phyloP scores from a whole-genome alignment of 2,329 filamentous ascomycete genomes.

The Cladophialophora carrionii region DNA sequence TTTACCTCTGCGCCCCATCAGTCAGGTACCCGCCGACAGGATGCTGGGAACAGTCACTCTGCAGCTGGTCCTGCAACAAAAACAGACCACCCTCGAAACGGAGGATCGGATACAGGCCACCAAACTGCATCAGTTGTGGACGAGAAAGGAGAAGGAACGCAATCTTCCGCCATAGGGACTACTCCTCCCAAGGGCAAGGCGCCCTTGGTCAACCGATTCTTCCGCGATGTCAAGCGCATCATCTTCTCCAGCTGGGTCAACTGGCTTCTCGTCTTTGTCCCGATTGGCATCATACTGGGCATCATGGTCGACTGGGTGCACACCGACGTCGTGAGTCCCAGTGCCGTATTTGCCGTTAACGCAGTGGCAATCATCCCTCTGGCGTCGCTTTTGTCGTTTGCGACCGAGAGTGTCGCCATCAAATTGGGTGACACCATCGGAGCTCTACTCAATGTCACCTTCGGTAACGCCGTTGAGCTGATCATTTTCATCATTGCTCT shows the following conservation, averaged over 20 bases:
- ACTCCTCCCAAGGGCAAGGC: conserved; percentile 42
- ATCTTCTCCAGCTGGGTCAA: conserved; percentile 61
- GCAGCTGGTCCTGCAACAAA: conserved; percentile 30
- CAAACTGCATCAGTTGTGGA: conserved; percentile 48
- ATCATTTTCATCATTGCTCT: conserved; percentile 83
- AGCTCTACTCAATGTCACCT: conserved; percentile 74
- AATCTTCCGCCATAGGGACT: conserved; percentile 56
- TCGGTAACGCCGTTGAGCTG: conserved; percentile 77
- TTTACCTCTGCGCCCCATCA: conserved; percentile 28
- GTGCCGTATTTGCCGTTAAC: conserved; percentile 72
- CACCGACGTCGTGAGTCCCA: conserved; percentile 51
- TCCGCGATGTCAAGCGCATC: conserved; percentile 60
- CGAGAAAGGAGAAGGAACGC: conserved; percentile 56
- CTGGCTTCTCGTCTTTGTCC: conserved; percentile 49
- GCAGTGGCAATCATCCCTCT: conserved; percentile 75
- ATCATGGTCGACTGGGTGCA: conserved; percentile 41
- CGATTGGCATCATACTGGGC: conserved; percentile 47
- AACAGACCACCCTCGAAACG: conserved; percentile 23
- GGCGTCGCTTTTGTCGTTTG: conserved; percentile 71
- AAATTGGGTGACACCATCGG: conserved; percentile 74
- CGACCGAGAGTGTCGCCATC: conserved; percentile 74
- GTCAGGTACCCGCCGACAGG: conserved; percentile 38
- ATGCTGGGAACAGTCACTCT: conserved; percentile 37
- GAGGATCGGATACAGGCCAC: conserved; percentile 34
- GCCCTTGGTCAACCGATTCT: conserved; percentile 55